Percentiles rank a stretch among this genome's conserved stretches.
phyloP scores from a whole-genome alignment of 495 filamentous ascomycete genomes.

The Amphirosellinia nigrospora region DNA sequence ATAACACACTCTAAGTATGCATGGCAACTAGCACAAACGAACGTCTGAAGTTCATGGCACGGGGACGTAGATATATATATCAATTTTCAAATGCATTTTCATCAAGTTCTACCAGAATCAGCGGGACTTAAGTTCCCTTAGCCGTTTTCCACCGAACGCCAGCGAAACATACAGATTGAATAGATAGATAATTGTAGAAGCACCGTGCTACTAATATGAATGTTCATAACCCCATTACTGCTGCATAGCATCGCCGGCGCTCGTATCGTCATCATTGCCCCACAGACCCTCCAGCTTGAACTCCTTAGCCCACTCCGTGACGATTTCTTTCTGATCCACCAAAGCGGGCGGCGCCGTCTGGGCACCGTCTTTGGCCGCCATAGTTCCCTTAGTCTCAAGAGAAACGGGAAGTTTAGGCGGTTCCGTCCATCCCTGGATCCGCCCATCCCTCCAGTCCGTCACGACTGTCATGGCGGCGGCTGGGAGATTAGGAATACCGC shows the following conservation, averaged over 20 bases:
- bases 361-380: slow-evolving; percentile 30
- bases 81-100: background rate
- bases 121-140: background rate
- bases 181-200: slow-evolving; percentile 14
- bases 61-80: background rate
- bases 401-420: slow-evolving; percentile 69
- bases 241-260: slow-evolving; percentile 38
- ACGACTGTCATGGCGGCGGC: slow-evolving; percentile 91
- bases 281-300: slow-evolving; percentile 96
- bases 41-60: no score
- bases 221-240: slow-evolving; percentile 32
- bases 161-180: slow-evolving; percentile 3
- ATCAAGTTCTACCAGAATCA: slow-evolving; percentile 10
- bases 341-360: slow-evolving; percentile 33
- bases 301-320: slow-evolving; percentile 92
- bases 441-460: slow-evolving; percentile 92
- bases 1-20: no score
- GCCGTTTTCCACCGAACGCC: slow-evolving; percentile 24
- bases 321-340: slow-evolving; percentile 82
- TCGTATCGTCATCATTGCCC: slow-evolving; percentile 59
- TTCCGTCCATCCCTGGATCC: slow-evolving; percentile 91
- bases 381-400: slow-evolving; percentile 42
- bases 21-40: no score
- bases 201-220: background rate
- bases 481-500: slow-evolving; percentile 86